Base-by-base conservation (phyloP, 176 grass and related monocot species). In the Typha latifolia region DNA sequence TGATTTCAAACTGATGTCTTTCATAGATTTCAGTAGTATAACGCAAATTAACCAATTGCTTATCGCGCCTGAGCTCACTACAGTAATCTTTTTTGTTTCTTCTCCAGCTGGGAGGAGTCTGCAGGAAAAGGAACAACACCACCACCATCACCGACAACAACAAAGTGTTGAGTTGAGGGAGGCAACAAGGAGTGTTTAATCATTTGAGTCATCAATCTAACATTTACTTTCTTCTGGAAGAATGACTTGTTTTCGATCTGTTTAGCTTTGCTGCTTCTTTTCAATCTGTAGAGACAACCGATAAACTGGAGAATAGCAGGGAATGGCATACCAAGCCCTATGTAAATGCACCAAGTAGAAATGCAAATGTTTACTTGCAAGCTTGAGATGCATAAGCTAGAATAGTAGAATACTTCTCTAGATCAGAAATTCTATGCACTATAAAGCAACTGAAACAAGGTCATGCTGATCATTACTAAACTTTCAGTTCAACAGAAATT, bases 111-210 rank as follows among this genome's bases (percentile, higher is more conserved):
- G 51, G 63, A 51, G 31, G 50, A 49, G 49, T 67, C 20, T 47
- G 73, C 73, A 14, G 73, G 14, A 76, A 67, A 75, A 75, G 2
- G 73, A 76, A 61, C 64, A 31, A 32, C 51, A 12, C 67, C 73
- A 24, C 50, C 51, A 12, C 67, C 73, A 23, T n/a, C 24, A 26
- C 0, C 24, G 67, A 61, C 64, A 49, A 32, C 51, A 12, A 76
- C 73, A 24, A 63, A 67, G 32, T 49, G 73, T 53, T 66, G n/a
- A 53, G 29, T 67, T 49, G 3, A 59, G 23, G 20, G 53, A 59
- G 0, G 20, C 11, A 12, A 21, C 53, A 59, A 19, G 37, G 53
- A 59, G 53, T 16, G 20, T 59, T 59, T 21, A 59, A 59, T 21
- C 16, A 59, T 21, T 21, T 59, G 53, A 21, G 7, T 10, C 37